phyloP scores from a whole-genome alignment of 1,139 yeast genomes.

The Yamadazyma diddensiae region DNA sequence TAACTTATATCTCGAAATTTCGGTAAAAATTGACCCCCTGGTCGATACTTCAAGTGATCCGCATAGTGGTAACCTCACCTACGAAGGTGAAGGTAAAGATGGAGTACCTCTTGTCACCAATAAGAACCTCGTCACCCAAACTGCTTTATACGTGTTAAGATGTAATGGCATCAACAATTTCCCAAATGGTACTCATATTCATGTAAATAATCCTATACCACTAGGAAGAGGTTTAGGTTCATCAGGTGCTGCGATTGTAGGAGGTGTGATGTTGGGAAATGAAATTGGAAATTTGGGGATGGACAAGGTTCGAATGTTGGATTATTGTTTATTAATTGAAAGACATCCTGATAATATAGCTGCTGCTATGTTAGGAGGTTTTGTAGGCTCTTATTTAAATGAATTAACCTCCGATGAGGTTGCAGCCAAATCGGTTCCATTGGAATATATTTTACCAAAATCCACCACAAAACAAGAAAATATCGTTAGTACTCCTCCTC shows the following conservation, averaged over 20 bases:
- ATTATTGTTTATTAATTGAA: constrained; percentile 94
- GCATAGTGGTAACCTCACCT: constrained; percentile 65
- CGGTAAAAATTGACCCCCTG: constrained; percentile 60
- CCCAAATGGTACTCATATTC: constrained; percentile 81
- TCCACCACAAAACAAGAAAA: constrained; percentile 59
- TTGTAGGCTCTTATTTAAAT: constrained; percentile 90
- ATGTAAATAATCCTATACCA: constrained; percentile 87
- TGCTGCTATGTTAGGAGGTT: constrained; percentile 99
- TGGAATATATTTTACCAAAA: constrained; percentile 79
- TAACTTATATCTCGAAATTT: constrained; percentile 65
- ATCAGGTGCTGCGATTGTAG: constrained; percentile 98
- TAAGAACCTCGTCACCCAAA: constrained; percentile 81
- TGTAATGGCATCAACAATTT: constrained; percentile 72
- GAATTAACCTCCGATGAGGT: constrained; percentile 71
- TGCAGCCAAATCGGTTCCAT: constrained; percentile 74
- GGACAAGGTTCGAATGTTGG: constrained; percentile 79
- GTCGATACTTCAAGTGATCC: constrained; percentile 54
- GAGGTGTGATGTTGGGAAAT: constrained; percentile 91
- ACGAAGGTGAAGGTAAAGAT: constrained; percentile 74
- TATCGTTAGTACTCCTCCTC: constrained; percentile 49
- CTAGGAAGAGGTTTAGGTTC: constrained; percentile 96
- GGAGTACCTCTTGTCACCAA: constrained; percentile 77
- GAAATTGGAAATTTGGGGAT: constrained; percentile 74
- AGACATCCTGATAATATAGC: constrained; percentile 98
- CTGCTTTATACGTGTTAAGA: constrained; percentile 86